Evolutionary conservation across 441 rosid genomes (phyloP), one percentile per base, ranked within the genome.

Genomic region (Gossypium schwendimanii): DNA sequence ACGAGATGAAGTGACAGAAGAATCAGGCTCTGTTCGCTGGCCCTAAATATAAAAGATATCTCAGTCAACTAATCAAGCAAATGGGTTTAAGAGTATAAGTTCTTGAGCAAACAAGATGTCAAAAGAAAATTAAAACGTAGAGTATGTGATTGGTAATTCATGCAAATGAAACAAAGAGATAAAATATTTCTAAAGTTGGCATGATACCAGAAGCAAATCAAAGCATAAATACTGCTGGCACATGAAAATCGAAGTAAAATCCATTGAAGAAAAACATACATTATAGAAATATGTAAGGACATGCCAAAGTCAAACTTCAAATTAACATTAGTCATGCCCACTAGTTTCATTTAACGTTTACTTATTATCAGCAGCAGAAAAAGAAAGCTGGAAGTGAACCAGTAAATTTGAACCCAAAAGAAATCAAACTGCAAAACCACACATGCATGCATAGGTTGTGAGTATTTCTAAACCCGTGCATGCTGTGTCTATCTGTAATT

Each of bases 1-100:
- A 79, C 90, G 94, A 67, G 99, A 89, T 73, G 95, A 85, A 73
- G 97, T 90, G 60, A 88, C 95, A 20, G 99, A 91, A 75, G 88
- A 86, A 88, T 95, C 97, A 69, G 94, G 83, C 79, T 95, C 97
- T 17, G 87, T 77, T 72, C 93, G 87, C 83, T 88, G 96, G 67
- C 87, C 91, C 97, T 90, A 84, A 20, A 76, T 64, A 67, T 24
- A 11, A 71, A 44, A 71, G 20, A 45, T 36, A 39, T 71, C 15
- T 71, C 65, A 44, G 55, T 58, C 23, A 36, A 49, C 31, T 49
- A 49, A 49, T 49, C 41, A 67, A 67, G 57, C 6, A 50, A 47
- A 50, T 15, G 8, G 45, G 14, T 15, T 24, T 47, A 9, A n/a
- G 59, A 17, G 20, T 49, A 28, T 26, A 52, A 52, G 44, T 26